A percentile compares a stretch with the other conserved stretches of the same genome.
These are phyloP conservation scores for Myrmaecium sp. DNA, from an alignment of 2,329 filamentous ascomycete genomes.

Conservation along the genomic window DNA sequence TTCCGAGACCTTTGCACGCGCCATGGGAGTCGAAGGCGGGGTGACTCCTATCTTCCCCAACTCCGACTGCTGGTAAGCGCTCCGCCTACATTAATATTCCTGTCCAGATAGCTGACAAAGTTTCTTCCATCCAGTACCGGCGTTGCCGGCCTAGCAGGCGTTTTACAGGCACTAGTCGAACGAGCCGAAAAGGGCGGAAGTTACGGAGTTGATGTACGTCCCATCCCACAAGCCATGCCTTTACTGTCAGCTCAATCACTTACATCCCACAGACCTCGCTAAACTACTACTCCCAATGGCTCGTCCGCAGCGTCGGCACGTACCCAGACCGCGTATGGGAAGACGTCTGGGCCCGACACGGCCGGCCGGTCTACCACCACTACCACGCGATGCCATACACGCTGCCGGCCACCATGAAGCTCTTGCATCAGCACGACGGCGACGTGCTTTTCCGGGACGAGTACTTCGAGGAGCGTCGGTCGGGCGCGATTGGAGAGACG, in stretches of 20 bases:
- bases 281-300: slow-evolving; percentile 22
- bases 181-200: slow-evolving; percentile 23
- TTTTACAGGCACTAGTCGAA: slow-evolving; percentile 26
- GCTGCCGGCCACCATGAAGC: slow-evolving; percentile 23
- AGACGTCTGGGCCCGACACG: slow-evolving; percentile 29
- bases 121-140: slow-evolving; percentile 19
- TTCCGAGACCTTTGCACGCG: slow-evolving; percentile 28
- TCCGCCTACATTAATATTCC: neutral
- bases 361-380: slow-evolving; percentile 32
- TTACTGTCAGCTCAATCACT: neutral
- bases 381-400: slow-evolving; percentile 31
- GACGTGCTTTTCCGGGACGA: slow-evolving; percentile 26
- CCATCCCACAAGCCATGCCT: neutral
- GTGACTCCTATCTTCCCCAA: slow-evolving; percentile 30
- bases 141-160: slow-evolving; percentile 21
- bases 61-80: slow-evolving; percentile 22
- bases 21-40: slow-evolving; percentile 28
- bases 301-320: slow-evolving; percentile 14
- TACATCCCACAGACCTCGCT: slow-evolving; percentile 12
- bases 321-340: slow-evolving; percentile 29
- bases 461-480: slow-evolving; percentile 31
- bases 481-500: slow-evolving; percentile 20
- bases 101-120: neutral
- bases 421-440: slow-evolving; percentile 22
- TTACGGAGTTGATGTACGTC: slow-evolving; percentile 25